Conservation (phyloP, 805 yeast species). For the Spathaspora gorwiae region DNA sequence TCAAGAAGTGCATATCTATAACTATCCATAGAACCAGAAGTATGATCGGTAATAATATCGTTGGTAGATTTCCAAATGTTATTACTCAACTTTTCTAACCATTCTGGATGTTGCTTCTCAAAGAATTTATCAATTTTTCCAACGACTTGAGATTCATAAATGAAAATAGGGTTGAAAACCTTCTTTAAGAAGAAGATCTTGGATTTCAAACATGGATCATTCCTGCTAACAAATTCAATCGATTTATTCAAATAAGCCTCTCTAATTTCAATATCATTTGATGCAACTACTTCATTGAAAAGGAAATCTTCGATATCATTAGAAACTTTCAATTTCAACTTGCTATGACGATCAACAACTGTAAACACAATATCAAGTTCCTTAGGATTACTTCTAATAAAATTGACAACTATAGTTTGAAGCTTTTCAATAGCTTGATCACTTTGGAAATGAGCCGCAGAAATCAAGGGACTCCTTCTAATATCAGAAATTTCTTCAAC, state of each 20-base stretch:
- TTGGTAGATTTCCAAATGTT: conserved; percentile 70
- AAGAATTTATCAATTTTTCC: conserved; percentile 48
- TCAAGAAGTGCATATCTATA: conserved; percentile 77
- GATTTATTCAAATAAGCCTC: conserved; percentile 49
- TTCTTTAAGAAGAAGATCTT: conserved; percentile 53
- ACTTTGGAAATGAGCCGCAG: conserved; percentile 64
- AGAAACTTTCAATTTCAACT: conserved; percentile 44
- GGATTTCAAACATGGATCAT: conserved; percentile 45
- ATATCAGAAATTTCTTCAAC: conserved; percentile 41
- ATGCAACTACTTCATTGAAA: conserved; percentile 50
- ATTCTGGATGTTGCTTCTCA: conserved; percentile 37
- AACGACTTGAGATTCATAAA: conserved; percentile 51
- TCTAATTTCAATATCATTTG: conserved; percentile 43
- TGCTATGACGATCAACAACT: conserved; percentile 33
- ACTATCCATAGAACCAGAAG: conserved; percentile 68
- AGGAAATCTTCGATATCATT: conserved; percentile 52
- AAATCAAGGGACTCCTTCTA: conserved; percentile 42
- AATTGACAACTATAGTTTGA: conserved; percentile 39
- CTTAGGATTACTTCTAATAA: conserved; percentile 18
- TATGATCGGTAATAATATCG: conserved; percentile 46
- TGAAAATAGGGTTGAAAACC: conserved; percentile 61
- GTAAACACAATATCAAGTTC: conserved; percentile 27
- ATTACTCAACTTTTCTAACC: conserved; percentile 62
- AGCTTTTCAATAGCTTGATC: conserved; percentile 64
- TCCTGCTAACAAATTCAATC: conserved; percentile 44